Base-by-base conservation (phyloP, 2,329 filamentous ascomycete species). In the Pyrenophora teres region DNA sequence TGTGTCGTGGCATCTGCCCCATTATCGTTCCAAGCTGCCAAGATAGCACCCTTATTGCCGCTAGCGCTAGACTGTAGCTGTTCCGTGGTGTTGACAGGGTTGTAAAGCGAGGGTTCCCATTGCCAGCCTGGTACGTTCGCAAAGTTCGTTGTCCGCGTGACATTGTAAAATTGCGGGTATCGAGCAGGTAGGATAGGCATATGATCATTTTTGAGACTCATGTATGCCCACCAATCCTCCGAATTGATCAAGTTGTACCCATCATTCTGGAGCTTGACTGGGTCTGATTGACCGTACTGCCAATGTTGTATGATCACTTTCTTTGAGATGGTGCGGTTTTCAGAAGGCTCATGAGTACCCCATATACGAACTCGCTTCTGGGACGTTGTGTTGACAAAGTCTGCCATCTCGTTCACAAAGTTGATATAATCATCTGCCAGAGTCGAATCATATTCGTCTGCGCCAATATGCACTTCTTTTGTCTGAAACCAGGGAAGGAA, bases 181-280 rank as follows among this genome's bases (percentile, higher is more conserved):
- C 74, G 71, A 0, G 76, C 77, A 0, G 78, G 78, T 0, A 75
- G 49, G 31, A 79, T 79, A 1, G 77, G 78, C 43, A 64, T 76
- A 55, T 80, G 77, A 52, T 80, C 77, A 52, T 81, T 83, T 52
- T 83, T 83, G 45, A 83, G 59, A 4, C 76, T 78, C 74, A 82
- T 80, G 56, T 83, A 83, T 0, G 78, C 79, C 81, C 78, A 80
- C 77, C 77, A 79, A 54, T 80, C 78, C 37, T 80, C 70, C 0
- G 77, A 78, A 56, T 80, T 80, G 65, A 80, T 69, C 8, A 78
- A 30, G 0, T 68, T 49, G 50, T 79, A 78, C 1, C 71, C 72
- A 3, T 70, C 60, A 1, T 62, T 50, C 9, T 75, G 66, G 0
- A 80, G 72, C 8, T 69, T 55, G 0, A 77, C 59, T 0, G 78